These are phyloP conservation scores for Sporothrix humicola DNA, from an alignment of 2,329 filamentous ascomycete species.

Conservation along the genomic window DNA sequence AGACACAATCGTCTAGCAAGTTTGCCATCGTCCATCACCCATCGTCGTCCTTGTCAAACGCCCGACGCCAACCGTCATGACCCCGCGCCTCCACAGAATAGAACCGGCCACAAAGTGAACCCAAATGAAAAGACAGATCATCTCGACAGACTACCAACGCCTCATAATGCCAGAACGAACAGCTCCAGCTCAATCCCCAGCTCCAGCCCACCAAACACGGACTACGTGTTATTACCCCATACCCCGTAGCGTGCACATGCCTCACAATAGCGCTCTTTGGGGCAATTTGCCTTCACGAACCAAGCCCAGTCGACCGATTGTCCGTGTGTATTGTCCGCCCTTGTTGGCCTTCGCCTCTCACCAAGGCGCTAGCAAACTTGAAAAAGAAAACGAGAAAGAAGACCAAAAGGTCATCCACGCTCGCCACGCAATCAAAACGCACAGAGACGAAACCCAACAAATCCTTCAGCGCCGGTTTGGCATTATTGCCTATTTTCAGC, in stretches of 20 bases:
- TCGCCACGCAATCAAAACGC: slow-evolving; percentile 9
- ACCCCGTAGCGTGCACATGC: slow-evolving; percentile 12
- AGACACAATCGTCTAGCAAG: background rate
- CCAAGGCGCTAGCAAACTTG: slow-evolving; percentile 13
- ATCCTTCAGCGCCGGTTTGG: background rate
- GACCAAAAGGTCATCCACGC: background rate
- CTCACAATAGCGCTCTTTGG: slow-evolving; percentile 15
- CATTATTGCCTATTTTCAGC: slow-evolving; percentile 1
- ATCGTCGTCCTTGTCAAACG: no score
- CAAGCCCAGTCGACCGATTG: background rate
- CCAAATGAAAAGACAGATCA: background rate
- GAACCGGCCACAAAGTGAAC: background rate
- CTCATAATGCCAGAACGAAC: background rate
- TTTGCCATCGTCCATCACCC: background rate
- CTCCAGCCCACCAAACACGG: background rate
- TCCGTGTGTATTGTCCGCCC: background rate
- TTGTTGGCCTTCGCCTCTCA: background rate
- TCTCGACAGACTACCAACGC: no score
- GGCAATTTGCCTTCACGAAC: background rate
- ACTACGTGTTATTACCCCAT: slow-evolving; percentile 8
- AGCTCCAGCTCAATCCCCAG: background rate
- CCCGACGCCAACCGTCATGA: background rate
- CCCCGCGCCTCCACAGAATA: background rate
- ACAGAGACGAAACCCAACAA: slow-evolving; percentile 5
- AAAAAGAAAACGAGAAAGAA: background rate